Percentiles rank a stretch among this genome's conserved stretches.
Conservation (phyloP, 176 grass and related monocot genomes). For the Raddia guianensis region DNA sequence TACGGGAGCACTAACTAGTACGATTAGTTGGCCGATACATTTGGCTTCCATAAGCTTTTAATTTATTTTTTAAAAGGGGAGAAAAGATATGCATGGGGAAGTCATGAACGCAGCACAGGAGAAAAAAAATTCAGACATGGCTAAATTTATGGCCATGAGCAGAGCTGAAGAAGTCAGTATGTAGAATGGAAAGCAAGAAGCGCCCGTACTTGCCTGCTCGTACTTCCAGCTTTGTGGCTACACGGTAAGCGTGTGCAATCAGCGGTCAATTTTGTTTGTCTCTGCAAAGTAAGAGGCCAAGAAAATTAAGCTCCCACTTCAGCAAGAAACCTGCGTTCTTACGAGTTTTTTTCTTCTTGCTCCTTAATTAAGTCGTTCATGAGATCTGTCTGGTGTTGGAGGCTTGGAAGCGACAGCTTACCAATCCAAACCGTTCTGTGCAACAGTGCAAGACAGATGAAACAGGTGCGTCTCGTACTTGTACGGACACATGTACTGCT, state of each 20-base stretch:
- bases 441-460: not conserved
- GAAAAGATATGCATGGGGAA: not conserved
- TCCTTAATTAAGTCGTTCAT: not conserved
- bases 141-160: not conserved
- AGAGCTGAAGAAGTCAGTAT: not conserved
- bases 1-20: not conserved
- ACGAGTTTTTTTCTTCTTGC: not conserved
- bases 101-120: not conserved
- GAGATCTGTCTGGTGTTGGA: not conserved
- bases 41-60: not conserved
- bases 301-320: not conserved
- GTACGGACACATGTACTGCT: not conserved
- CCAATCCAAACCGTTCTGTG: not conserved
- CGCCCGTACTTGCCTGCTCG: not conserved
- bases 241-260: not conserved
- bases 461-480: not conserved
- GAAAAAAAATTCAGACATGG: not conserved
- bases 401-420: constrained; percentile 10
- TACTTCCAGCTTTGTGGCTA: not conserved
- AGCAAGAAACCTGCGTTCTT: not conserved
- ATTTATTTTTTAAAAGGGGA: not conserved
- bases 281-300: not conserved
- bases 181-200: not conserved
- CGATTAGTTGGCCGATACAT: not conserved
- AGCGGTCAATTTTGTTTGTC: not conserved